These are phyloP conservation scores for Linderniella brevidens DNA, from an alignment of 257 asterid species.

Conservation along the genomic window DNA sequence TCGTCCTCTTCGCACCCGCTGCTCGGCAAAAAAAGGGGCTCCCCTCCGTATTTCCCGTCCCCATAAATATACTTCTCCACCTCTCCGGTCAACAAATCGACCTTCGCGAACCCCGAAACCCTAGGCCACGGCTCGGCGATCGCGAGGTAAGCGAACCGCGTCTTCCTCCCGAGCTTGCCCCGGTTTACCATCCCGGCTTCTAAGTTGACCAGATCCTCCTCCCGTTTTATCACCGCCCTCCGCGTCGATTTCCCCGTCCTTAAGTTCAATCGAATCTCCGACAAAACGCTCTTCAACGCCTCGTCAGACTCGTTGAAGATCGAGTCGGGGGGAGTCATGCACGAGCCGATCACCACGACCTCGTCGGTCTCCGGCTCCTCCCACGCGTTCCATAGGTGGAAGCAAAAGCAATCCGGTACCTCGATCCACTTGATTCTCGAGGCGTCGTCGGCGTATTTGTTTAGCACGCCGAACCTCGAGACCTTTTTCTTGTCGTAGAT, in stretches of 20 bases:
- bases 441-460: conserved; percentile 15
- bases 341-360: conserved; percentile 50
- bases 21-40: conserved; percentile 17
- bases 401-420: conserved; percentile 36
- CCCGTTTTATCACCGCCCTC: conserved; percentile 14
- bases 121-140: conserved; percentile 66
- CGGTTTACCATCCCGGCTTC: conserved; percentile 74
- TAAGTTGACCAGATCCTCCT: conserved; percentile 22
- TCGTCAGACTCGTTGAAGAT: conserved; percentile 48
- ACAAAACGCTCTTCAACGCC: conserved; percentile 19
- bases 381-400: conserved; percentile 62
- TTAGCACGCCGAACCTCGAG: conserved; percentile 38
- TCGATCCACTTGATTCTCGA: conserved; percentile 27
- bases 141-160: conserved; percentile 34
- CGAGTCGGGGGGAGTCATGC: conserved; percentile 65
- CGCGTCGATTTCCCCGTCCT: conserved; percentile 32
- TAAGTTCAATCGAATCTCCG: conserved; percentile 41
- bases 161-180: conserved; percentile 34
- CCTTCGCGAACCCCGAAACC: conserved; percentile 51
- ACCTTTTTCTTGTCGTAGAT: conserved; percentile 30
- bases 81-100: conserved; percentile 27
- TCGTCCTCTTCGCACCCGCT: too few relatives aligned
- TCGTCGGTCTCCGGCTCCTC: conserved; percentile 51
- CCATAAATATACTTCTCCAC: conserved; percentile 30
- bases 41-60: conserved; percentile 32